Evolutionary conservation across 2,329 filamentous ascomycete species (phyloP), one percentile per base, ranked within the genome.

Genomic region (Samsoniella hepiali): DNA sequence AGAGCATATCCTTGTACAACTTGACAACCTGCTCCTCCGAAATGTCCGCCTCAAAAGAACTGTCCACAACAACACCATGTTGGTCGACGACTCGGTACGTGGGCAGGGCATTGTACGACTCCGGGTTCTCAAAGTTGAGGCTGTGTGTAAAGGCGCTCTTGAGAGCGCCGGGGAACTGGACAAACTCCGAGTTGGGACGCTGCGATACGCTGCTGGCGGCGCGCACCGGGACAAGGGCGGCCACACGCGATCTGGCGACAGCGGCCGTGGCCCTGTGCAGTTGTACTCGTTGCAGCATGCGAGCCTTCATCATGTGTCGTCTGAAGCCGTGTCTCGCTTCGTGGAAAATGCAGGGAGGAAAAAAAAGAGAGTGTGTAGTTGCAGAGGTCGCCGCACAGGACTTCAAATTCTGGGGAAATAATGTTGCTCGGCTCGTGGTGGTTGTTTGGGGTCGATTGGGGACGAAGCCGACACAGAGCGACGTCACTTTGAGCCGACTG

Each of bases 41-140:
- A 2, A 95, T 85, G 71, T 93, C 88, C 0, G 87, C 85, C 58
- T 82, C 79, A 70, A 90, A 88, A 13, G 83, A 82, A 56, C 86
- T 82, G 76, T 97, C 92, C 22, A 98, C 87, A 45, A 97, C 84
- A 38, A 84, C 82, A 58, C 95, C 95, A 73, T 97, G 88, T 69
- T 96, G 93, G 75, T 96, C 91, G 72, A 99, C 89, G 32, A 94
- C 88, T 56, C 95, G 90, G 79, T 96, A 99, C 5, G 95, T 98
- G 32, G 93, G 87, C 72, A 99, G 90, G 5, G 93, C 89, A 40
- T 87, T 81, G 69, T 88, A 84, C 59, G 88, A 85, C 47, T 88
- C 84, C 0, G 93, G 91, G 57, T 86, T 84, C 62, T 91, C 85
- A 76, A 97, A 98, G 47, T 84, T 81, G 76, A 98, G 88, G 0